A percentile compares a stretch with the other conserved stretches of the same genome.
These are phyloP conservation scores for Nicotiana noctiflora DNA, from an alignment of 257 asterid species.

Conservation along the genomic window DNA sequence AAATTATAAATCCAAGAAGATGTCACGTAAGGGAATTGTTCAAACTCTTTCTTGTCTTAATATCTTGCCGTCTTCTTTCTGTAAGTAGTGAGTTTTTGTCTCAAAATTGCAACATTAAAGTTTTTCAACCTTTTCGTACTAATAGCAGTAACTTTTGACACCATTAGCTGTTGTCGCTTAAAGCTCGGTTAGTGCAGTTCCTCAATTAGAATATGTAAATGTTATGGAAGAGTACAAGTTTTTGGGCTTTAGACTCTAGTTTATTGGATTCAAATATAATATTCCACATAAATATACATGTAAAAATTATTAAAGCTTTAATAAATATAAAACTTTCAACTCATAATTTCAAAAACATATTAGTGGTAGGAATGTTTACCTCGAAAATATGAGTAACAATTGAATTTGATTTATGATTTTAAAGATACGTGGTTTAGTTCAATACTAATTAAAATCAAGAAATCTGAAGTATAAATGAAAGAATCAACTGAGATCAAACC, in stretches of 20 bases:
- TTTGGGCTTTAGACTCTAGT: neutral
- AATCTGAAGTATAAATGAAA: too few species aligned
- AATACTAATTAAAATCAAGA: too few species aligned
- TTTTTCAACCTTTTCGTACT: neutral
- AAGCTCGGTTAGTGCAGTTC: neutral
- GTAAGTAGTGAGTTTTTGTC: neutral
- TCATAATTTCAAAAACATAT: too few species aligned
- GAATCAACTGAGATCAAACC: too few species aligned
- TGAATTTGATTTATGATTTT: too few species aligned
- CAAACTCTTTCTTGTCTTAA: neutral
- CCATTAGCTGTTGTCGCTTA: neutral
- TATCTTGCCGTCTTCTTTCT: neutral
- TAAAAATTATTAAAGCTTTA: too few species aligned
- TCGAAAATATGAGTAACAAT: too few species aligned
- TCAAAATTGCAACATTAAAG: neutral
- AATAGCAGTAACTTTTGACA: neutral
- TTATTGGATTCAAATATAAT: too few species aligned
- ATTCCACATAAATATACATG: too few species aligned
- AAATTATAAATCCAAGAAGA: neutral
- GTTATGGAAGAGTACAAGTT: neutral
- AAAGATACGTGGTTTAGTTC: too few species aligned
- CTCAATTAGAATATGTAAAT: neutral
- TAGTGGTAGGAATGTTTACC: too few species aligned
- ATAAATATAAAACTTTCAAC: too few species aligned
- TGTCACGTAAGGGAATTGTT: neutral